Evolutionary conservation across 2,329 filamentous ascomycete species (phyloP).

Genomic region (Monosporascus sp.): DNA sequence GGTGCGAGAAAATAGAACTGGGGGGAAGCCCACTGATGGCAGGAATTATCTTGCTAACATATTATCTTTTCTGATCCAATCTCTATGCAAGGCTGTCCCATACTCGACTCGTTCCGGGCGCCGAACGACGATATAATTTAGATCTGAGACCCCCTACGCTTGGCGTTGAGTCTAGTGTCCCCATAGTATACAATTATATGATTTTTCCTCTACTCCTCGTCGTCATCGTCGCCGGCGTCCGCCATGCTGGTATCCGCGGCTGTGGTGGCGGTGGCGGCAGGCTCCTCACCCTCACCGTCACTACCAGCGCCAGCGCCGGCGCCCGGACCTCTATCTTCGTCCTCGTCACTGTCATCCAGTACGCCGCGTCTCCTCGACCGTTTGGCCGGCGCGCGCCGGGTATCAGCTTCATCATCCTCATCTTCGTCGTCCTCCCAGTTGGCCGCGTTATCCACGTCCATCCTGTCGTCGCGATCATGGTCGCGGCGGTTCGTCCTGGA

Average conservation of each 20-base stretch:
- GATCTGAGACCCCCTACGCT: too few relatives aligned
- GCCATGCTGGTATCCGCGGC: slow-evolving; percentile 29
- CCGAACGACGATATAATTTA: too few relatives aligned
- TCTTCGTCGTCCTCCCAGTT: slow-evolving; percentile 45
- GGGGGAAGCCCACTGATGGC: too few relatives aligned
- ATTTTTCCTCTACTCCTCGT: slow-evolving; percentile 19
- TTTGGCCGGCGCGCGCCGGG: slow-evolving; percentile 36
- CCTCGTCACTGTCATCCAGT: slow-evolving; percentile 50
- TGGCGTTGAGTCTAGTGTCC: too few relatives aligned
- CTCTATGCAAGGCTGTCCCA: too few relatives aligned
- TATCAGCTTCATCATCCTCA: slow-evolving; percentile 41
- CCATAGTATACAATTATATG: too few relatives aligned
- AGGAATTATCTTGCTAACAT: too few relatives aligned
- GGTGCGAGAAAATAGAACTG: too few relatives aligned
- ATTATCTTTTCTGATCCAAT: too few relatives aligned
- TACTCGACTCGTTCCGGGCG: too few relatives aligned
- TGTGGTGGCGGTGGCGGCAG: slow-evolving; percentile 12
- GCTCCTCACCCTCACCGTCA: slow-evolving; percentile 14
- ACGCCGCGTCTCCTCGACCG: slow-evolving; percentile 46
- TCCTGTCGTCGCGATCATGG: slow-evolving; percentile 36
- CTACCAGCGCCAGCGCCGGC: slow-evolving; percentile 8
- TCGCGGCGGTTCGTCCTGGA: slow-evolving; percentile 18
- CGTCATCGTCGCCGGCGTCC: slow-evolving; percentile 28
- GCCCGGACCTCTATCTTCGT: slow-evolving; percentile 33
- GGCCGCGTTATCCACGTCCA: slow-evolving; percentile 46